Evolutionary conservation across 2,329 filamentous ascomycete species (phyloP), one percentile per base, ranked within the genome.

Genomic region (Neocucurbitaria cava): DNA sequence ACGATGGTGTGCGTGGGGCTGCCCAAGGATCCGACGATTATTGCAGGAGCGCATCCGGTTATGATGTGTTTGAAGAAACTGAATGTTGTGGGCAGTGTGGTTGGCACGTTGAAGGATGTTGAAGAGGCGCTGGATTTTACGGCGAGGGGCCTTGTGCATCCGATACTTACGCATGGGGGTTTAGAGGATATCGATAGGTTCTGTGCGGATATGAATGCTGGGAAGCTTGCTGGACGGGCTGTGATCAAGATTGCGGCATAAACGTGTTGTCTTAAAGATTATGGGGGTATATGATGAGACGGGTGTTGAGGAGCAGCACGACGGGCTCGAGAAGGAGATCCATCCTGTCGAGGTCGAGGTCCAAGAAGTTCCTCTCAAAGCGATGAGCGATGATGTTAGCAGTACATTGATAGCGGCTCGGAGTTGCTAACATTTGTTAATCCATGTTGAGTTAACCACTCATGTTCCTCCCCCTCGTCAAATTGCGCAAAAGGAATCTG

Each of bases 111-210:
- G 56, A 79, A 79, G 62, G 77, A 81, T 54, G 77, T 80, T 1
- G 77, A 80, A 49, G 77, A 80, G 64, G 76, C 76, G 20, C 54
- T 79, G n/a, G 77, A 79, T 36, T 78, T 80, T 52, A 79, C 76
- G 9, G 76, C 77, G 11, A 64, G 78, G 30, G 78, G 73, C 15
- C 62, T 79, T 4, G 78, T 80, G 11, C 71, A 69, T 51, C 76
- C 76, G 2, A 76, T 77, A 30, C 52, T 78, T 26, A 75, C 69
- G 2, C 74, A 76, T 53, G 76, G 74, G n/a, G 70, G 65, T 1
- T 58, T 79, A 6, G 64, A 73, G 21, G 75, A 78, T 62, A 69
- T 78, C 15, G 71, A 77, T 55, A 66, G 72, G 43, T 78, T 79
- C 49, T 70, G 73, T 38, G 65, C 74, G 15, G 66, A 76, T 46